phyloP scores from a whole-genome alignment of 441 rosid species.

The Populus hybrid region DNA sequence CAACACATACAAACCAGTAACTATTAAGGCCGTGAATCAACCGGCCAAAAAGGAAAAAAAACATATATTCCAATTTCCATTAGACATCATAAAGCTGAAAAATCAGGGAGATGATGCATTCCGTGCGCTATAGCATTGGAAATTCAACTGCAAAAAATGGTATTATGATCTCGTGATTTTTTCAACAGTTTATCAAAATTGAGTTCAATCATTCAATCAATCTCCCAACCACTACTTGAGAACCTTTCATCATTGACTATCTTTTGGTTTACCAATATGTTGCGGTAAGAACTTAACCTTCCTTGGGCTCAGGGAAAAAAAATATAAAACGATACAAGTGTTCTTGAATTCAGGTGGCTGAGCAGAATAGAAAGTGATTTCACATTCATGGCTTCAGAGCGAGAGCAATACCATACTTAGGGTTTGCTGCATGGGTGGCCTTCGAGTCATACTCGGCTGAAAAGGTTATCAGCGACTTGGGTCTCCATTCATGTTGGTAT shows the following conservation, averaged over 20 bases:
- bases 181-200: constrained; percentile 21
- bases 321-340: constrained; percentile 6
- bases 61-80: neutral
- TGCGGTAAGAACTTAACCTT: constrained; percentile 16
- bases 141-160: neutral
- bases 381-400: constrained; percentile 65
- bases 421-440: constrained; percentile 38
- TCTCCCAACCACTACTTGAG: constrained; percentile 15
- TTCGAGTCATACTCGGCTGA: constrained; percentile 73
- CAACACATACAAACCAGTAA: neutral
- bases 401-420: constrained; percentile 67
- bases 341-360: constrained; percentile 7
- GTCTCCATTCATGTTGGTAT: constrained; percentile 75
- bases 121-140: neutral
- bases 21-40: neutral
- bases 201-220: constrained; percentile 17
- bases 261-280: constrained; percentile 16
- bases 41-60: neutral
- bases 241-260: constrained; percentile 11
- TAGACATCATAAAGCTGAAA: neutral
- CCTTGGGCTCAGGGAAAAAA: constrained; percentile 11
- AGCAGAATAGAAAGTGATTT: constrained; percentile 8
- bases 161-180: neutral
- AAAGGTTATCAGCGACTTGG: constrained; percentile 57
- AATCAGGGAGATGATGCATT: neutral